Percentiles rank a stretch among this genome's conserved stretches.
These are phyloP conservation scores for Cryptococcus sp. DNA, from an alignment of 1,284 basidiomycete species.

Conservation along the genomic window DNA sequence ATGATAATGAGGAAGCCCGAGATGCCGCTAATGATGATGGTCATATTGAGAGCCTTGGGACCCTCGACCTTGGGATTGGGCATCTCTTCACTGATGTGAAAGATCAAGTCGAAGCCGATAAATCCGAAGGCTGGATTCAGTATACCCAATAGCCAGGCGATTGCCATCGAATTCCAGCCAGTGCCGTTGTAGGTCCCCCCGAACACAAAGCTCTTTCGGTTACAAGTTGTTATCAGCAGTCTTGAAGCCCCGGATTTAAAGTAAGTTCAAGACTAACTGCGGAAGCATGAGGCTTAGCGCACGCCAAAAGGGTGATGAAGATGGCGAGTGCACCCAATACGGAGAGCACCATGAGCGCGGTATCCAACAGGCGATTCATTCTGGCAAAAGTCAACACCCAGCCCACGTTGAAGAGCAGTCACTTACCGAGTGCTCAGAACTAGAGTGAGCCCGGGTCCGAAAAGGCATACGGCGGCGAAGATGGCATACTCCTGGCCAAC, in stretches of 20 bases:
- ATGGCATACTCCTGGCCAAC: conserved; percentile 25
- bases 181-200: conserved; percentile 47
- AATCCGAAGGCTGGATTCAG: conserved; percentile 35
- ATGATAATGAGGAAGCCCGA: conserved; percentile 63
- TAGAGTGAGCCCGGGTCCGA: conserved; percentile 12
- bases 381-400: too few relatives aligned
- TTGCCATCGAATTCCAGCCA: conserved; percentile 52
- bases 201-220: conserved; percentile 56
- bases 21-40: conserved; percentile 50
- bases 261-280: conserved; percentile 12
- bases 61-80: conserved; percentile 24
- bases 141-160: conserved; percentile 32
- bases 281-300: conserved; percentile 19
- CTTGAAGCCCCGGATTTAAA: too few relatives aligned
- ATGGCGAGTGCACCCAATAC: conserved; percentile 43
- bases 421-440: conserved; percentile 8
- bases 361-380: conserved; percentile 15
- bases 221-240: conserved; percentile 41
- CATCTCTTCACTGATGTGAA: conserved; percentile 32
- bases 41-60: conserved; percentile 17
- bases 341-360: conserved; percentile 30
- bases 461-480: conserved; percentile 16
- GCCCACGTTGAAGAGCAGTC: too few relatives aligned
- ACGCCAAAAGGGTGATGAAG: conserved; percentile 48
- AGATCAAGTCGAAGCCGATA: conserved; percentile 62